phyloP scores from a whole-genome alignment of 106 monocot species.

The Apostasia shenzhenica region DNA sequence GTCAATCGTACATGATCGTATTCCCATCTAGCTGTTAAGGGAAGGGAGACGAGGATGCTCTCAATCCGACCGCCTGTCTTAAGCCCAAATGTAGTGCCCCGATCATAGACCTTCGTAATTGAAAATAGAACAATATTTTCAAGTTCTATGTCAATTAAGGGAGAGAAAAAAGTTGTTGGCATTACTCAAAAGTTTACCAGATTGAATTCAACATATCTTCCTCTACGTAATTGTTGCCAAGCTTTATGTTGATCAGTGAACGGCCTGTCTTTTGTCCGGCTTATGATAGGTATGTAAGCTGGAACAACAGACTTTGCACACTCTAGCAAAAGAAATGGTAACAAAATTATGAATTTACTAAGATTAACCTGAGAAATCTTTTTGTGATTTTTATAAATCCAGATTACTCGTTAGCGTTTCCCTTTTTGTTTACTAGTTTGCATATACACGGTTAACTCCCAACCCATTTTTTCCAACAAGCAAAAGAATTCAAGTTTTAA shows the following conservation, averaged over 20 bases:
- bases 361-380: too few species aligned
- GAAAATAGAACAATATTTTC: not conserved
- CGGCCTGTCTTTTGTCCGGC: constrained; percentile 68
- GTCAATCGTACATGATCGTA: constrained; percentile 75
- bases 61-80: constrained; percentile 98
- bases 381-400: too few species aligned
- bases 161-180: not conserved
- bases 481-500: too few species aligned
- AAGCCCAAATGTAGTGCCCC: constrained; percentile 96
- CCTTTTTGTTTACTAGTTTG: too few species aligned
- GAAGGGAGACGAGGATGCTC: constrained; percentile 98
- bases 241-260: constrained; percentile 79
- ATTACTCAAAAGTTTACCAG: constrained; percentile 33
- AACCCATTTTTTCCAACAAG: too few species aligned
- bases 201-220: constrained; percentile 97
- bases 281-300: constrained; percentile 83
- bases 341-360: too few species aligned
- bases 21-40: constrained; percentile 94
- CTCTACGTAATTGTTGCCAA: constrained; percentile 94
- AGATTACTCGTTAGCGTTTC: too few species aligned
- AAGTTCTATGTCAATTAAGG: not conserved
- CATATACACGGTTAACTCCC: too few species aligned
- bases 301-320: constrained; percentile 82
- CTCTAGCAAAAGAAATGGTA: constrained; percentile 29
- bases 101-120: constrained; percentile 80